phyloP scores from a whole-genome alignment of 768 basidiomycete species.

The Russula earlei region DNA sequence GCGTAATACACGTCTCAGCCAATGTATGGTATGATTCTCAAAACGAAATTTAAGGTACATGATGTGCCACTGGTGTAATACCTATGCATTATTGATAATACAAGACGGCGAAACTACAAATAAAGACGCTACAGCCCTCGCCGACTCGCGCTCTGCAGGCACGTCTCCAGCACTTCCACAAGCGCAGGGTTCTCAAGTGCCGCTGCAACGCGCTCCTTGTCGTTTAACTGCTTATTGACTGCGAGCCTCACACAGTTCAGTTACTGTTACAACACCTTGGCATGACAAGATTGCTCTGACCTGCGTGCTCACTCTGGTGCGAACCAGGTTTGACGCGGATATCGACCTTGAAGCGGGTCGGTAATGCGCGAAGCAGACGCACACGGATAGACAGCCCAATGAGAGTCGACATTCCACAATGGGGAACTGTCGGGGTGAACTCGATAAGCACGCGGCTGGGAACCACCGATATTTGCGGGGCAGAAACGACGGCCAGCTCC shows the following conservation, averaged over 20 bases:
- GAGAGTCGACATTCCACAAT: slow-evolving; percentile 94
- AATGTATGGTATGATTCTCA: too few relatives aligned
- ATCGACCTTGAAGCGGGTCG: slow-evolving; percentile 90
- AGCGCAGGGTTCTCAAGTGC: slow-evolving; percentile 89
- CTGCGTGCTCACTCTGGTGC: slow-evolving; percentile 88
- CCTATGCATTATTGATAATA: neutral
- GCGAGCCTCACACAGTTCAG: neutral
- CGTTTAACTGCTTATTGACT: slow-evolving; percentile 99
- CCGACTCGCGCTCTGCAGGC: slow-evolving; percentile 32
- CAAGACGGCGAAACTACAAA: neutral
- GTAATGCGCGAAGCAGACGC: slow-evolving; percentile 78
- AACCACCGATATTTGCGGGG: slow-evolving; percentile 63
- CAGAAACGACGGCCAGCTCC: slow-evolving; percentile 90
- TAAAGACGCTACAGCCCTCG: neutral
- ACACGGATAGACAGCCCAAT: slow-evolving; percentile 98
- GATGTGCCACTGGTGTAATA: neutral
- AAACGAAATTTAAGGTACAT: too few relatives aligned
- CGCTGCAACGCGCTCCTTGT: slow-evolving; percentile 96
- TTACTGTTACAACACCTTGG: neutral
- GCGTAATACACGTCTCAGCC: neutral
- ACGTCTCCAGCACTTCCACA: slow-evolving; percentile 79
- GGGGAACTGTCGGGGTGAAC: slow-evolving; percentile 96
- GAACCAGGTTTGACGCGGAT: slow-evolving; percentile 89
- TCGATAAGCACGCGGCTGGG: slow-evolving; percentile 72
- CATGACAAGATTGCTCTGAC: slow-evolving; percentile 33